A percentile compares a stretch with the other conserved stretches of the same genome.
Evolutionary conservation across 2,329 filamentous ascomycete species (phyloP).

Genomic region (Didymella arachidicola): DNA sequence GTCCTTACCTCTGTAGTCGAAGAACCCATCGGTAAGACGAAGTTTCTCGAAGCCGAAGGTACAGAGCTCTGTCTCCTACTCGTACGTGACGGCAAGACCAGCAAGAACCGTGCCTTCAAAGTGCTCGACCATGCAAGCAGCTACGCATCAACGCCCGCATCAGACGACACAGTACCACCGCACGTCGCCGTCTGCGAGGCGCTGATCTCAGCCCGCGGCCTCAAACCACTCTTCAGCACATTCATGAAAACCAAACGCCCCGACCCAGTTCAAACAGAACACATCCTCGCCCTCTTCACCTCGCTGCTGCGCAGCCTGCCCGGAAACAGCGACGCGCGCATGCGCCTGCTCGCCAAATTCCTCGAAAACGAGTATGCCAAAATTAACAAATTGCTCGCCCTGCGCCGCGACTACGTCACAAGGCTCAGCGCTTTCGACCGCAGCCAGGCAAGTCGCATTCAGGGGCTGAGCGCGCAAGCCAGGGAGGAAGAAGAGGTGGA

Average conservation of each 20-base stretch:
- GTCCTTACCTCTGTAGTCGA: slow-evolving; percentile 81
- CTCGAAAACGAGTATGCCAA: slow-evolving; percentile 95
- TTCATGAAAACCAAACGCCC: slow-evolving; percentile 89
- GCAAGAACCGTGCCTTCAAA: slow-evolving; percentile 78
- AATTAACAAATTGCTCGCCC: slow-evolving; percentile 71
- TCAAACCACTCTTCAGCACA: slow-evolving; percentile 84
- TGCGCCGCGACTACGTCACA: slow-evolving; percentile 74
- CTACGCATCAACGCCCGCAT: slow-evolving; percentile 51
- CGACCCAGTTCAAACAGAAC: slow-evolving; percentile 73
- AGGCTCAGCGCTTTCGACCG: slow-evolving; percentile 68
- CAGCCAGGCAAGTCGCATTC: slow-evolving; percentile 64
- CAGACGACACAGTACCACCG: slow-evolving; percentile 43
- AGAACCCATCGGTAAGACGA: slow-evolving; percentile 74
- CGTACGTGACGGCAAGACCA: slow-evolving; percentile 79
- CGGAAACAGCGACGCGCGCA: slow-evolving; percentile 77
- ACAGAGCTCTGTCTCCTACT: slow-evolving; percentile 92
- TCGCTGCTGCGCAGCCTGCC: slow-evolving; percentile 82
- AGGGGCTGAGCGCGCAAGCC: slow-evolving; percentile 64
- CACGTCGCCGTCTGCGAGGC: slow-evolving; percentile 70
- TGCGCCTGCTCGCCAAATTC: slow-evolving; percentile 90
- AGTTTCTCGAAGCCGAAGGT: slow-evolving; percentile 89
- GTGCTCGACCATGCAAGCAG: slow-evolving; percentile 83
- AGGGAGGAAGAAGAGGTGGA: slow-evolving; percentile 70
- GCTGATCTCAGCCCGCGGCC: slow-evolving; percentile 81
- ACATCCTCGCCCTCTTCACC: slow-evolving; percentile 84